Evolutionary conservation across 495 filamentous ascomycete genomes (phyloP).

Genomic region (Xylaria castorea): DNA sequence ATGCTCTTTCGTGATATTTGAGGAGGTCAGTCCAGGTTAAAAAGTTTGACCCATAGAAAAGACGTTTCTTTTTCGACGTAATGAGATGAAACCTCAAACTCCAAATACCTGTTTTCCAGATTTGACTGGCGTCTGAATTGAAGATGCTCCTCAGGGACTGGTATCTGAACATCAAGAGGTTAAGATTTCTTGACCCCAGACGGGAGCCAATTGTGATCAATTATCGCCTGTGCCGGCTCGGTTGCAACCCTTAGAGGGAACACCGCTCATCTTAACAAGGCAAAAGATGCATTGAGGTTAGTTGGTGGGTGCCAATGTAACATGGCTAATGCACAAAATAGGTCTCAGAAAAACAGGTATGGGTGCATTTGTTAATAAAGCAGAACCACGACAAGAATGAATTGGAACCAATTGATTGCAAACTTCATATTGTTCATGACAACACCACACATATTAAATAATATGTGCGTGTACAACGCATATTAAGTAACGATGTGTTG

Average conservation of each 20-base stretch:
- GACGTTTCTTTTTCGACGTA: neutral
- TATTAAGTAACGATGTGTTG: conserved; percentile 1
- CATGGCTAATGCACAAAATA: conserved; percentile 20
- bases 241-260: conserved; percentile 4
- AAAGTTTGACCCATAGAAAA: neutral
- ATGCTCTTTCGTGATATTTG: neutral
- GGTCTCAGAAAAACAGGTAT: conserved; percentile 14
- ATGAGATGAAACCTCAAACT: neutral
- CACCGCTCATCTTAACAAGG: neutral
- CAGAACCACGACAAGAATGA: neutral
- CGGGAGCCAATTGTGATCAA: conserved; percentile 7
- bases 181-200: neutral
- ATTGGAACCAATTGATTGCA: conserved; percentile 7
- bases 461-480: neutral
- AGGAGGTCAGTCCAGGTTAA: neutral
- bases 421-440: neutral
- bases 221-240: neutral
- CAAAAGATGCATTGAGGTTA: conserved; percentile 14
- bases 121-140: neutral
- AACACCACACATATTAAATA: neutral
- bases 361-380: neutral
- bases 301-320: conserved; percentile 11
- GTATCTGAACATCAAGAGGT: neutral
- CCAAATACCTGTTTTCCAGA: neutral
- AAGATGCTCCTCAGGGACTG: neutral